Conservation (phyloP, 306 rosid genomes). For the Alnus rubra region DNA sequence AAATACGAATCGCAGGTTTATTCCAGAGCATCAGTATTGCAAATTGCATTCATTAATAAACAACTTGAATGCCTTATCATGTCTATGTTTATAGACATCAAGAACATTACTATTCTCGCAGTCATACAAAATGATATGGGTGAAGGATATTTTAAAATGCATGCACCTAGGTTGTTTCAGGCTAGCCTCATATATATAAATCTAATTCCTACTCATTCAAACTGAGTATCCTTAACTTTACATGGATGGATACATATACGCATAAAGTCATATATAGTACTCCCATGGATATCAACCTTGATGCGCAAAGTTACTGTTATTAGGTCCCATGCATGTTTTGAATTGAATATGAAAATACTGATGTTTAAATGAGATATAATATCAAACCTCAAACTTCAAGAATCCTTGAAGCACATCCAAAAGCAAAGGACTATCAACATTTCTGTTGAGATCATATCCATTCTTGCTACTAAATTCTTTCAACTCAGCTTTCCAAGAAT, state of each 20-base stretch:
- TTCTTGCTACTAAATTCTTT: constrained; percentile 91
- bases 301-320: not conserved
- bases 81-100: not conserved
- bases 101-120: not conserved
- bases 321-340: not conserved
- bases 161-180: no score
- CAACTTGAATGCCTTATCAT: not conserved
- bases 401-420: constrained; percentile 99
- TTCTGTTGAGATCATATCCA: constrained; percentile 93
- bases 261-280: not conserved
- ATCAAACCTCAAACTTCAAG: constrained; percentile 92
- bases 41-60: not conserved
- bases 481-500: constrained; percentile 89
- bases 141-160: not conserved
- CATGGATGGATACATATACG: not conserved
- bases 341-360: not conserved
- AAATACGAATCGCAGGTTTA: not conserved
- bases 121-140: not conserved
- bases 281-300: not conserved
- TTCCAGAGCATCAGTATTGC: not conserved
- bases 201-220: not conserved
- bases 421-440: constrained; percentile 92
- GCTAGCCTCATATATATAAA: not conserved
- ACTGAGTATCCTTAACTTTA: not conserved
- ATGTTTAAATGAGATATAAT: constrained; percentile 6